A percentile compares a stretch with the other conserved stretches of the same genome.
phyloP scores from a whole-genome alignment of 768 basidiomycete species.

The Termitomyces sp. region DNA sequence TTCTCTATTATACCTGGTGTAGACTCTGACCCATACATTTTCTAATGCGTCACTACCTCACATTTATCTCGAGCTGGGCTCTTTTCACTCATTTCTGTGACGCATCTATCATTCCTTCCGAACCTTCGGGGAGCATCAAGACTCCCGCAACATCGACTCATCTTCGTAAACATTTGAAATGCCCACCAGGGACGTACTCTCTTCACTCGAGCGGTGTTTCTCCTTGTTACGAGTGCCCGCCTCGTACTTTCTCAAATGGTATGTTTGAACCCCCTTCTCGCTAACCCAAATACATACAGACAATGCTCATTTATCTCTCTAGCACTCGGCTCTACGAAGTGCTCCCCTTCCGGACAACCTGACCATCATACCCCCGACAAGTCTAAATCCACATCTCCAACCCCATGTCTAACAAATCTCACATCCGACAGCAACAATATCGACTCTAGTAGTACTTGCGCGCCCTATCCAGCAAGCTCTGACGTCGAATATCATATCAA shows the following conservation, averaged over 20 bases:
- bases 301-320: background rate
- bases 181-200: slow-evolving; percentile 8
- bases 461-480: slow-evolving; percentile 6
- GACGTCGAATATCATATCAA: background rate
- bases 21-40: background rate
- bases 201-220: slow-evolving; percentile 5
- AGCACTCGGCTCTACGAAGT: background rate
- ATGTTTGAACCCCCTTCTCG: background rate
- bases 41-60: background rate
- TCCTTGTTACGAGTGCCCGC: slow-evolving; percentile 9
- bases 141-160: background rate
- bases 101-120: slow-evolving; percentile 3
- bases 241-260: slow-evolving; percentile 4
- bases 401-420: background rate
- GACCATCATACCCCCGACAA: background rate
- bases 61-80: slow-evolving; percentile 4
- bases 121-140: slow-evolving; percentile 1
- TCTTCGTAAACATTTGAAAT: slow-evolving; percentile 4
- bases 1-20: background rate
- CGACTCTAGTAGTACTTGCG: slow-evolving; percentile 8
- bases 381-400: background rate
- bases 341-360: background rate
- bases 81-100: background rate
- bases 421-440: background rate
- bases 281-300: background rate